Evolutionary conservation across 2,329 filamentous ascomycete genomes (phyloP), one percentile per base, ranked within the genome.

Genomic region (Podosphaera leucotricha): DNA sequence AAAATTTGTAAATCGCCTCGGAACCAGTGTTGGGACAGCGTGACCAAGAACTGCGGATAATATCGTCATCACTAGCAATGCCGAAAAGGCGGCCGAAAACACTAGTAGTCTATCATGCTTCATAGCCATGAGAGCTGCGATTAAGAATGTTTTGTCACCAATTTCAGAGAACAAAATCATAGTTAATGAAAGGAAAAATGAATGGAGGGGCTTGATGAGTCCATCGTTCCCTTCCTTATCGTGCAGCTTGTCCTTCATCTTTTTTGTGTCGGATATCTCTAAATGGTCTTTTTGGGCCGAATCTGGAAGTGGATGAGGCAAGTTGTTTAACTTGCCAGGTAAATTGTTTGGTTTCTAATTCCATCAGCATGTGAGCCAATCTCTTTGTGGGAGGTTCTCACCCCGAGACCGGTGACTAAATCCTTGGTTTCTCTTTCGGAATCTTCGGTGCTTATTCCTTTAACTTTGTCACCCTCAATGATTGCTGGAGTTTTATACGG

Each of bases 91-190:
- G 6, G 90, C 85, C 1, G 83, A 81, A 63, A 98, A 98, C 48
- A 98, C 90, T 11, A 95, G 71, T 50, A 93, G 66, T 43, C 90
- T 79, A 49, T 90, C 80, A 56, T 98, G 87, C 59, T 93, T 90
- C 90, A 98, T 98, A 11, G 90, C 90, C 90, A 98, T 98, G 16
- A 98, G 72, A 6, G 86, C 87, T 6, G 90, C 90, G 19, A 98
- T 84, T 38, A 98, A 70, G 66, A 98, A 98, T 0, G 90, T 98
- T 65, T 98, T 98, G 71, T 98, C 90, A 50, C 90, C 90, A 54
- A 98, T 76, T 60, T 98, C 90, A 40, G 87, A 94, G 54, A 95
- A 80, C 49, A 95, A 66, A 55, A 98, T 98, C 90, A 95, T 98
- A 46, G 86, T 87, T 47, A 94, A 75, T 15, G 90, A 92, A 26